Evolutionary conservation across 768 basidiomycete species (phyloP).

Genomic region (Suillus fuscotomentosus): DNA sequence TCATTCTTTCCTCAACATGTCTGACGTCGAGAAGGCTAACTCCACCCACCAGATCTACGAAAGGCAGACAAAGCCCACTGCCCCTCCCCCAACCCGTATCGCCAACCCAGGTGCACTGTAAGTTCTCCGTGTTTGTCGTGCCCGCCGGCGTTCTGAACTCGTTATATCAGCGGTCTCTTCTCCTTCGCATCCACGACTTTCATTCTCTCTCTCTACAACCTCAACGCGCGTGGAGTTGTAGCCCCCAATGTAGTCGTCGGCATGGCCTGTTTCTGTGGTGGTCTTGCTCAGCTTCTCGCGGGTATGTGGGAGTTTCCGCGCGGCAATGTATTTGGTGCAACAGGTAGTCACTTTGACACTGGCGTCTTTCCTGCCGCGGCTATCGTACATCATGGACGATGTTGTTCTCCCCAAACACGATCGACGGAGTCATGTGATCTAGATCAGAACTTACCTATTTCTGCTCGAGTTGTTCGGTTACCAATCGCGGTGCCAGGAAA

Average conservation of each 20-base stretch:
- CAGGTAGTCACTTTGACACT: constrained; percentile 53
- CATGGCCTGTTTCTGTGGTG: constrained; percentile 85
- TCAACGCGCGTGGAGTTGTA: constrained; percentile 49
- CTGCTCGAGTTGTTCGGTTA: not conserved
- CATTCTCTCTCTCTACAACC: constrained; percentile 75
- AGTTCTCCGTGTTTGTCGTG: constrained; percentile 1
- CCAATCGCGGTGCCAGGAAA: not conserved
- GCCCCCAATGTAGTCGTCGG: constrained; percentile 75
- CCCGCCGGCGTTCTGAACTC: not conserved
- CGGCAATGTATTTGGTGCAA: constrained; percentile 70
- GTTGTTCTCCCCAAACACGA: not conserved
- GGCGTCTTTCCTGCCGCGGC: no score
- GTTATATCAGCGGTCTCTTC: constrained; percentile 60
- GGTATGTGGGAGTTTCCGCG: constrained; percentile 87
- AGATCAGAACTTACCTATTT: not conserved
- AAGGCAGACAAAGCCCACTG: not conserved
- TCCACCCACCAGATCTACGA: constrained; percentile 21
- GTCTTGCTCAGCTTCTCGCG: constrained; percentile 81
- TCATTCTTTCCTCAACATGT: constrained; percentile 22
- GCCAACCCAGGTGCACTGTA: constrained; percentile 55
- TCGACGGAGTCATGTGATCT: constrained; percentile 1
- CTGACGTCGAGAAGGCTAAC: constrained; percentile 35
- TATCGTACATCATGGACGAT: not conserved
- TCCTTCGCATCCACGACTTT: constrained; percentile 85
- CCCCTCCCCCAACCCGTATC: constrained; percentile 35